Evolutionary conservation across 2,329 filamentous ascomycete species (phyloP).

Genomic region (Balansia obtecta): DNA sequence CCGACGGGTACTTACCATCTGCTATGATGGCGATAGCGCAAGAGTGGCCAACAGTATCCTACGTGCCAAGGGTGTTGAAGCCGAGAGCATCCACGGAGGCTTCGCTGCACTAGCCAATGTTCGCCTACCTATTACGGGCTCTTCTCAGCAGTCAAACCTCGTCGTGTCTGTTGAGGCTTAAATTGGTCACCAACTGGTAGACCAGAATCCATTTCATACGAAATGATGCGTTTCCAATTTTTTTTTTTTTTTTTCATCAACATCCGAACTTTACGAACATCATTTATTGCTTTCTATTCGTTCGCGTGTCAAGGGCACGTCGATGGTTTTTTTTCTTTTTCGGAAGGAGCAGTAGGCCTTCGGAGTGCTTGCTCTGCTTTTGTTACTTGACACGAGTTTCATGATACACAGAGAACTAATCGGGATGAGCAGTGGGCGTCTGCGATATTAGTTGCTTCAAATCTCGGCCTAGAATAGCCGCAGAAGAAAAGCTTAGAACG

Average conservation of each 20-base stretch:
- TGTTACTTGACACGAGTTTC: not conserved
- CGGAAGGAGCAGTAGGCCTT: conserved; percentile 16
- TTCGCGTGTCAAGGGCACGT: not conserved
- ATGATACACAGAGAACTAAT: not conserved
- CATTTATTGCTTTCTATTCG: not conserved
- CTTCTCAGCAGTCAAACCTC: conserved; percentile 12
- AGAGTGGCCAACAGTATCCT: conserved; percentile 42
- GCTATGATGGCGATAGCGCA: conserved; percentile 41
- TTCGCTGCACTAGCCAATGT: conserved; percentile 14
- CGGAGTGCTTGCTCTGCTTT: conserved; percentile 4
- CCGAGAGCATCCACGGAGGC: conserved; percentile 34
- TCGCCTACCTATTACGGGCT: conserved; percentile 15
- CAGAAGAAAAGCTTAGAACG: not conserved
- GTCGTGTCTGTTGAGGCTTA: conserved; percentile 15
- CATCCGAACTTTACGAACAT: not conserved
- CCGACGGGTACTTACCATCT: conserved; percentile 33
- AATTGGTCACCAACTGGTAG: not conserved
- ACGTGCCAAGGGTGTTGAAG: conserved; percentile 34
- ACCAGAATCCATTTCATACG: not conserved
- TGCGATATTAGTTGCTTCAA: not conserved
- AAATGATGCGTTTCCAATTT: not conserved
- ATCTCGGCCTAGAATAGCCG: not conserved
- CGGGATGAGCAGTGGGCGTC: conserved; percentile 5
- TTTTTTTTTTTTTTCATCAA: not conserved
- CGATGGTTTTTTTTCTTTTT: conserved; percentile 4